Evolutionary conservation across 805 yeast species (phyloP).

Genomic region (Clavispora santaluciae): DNA sequence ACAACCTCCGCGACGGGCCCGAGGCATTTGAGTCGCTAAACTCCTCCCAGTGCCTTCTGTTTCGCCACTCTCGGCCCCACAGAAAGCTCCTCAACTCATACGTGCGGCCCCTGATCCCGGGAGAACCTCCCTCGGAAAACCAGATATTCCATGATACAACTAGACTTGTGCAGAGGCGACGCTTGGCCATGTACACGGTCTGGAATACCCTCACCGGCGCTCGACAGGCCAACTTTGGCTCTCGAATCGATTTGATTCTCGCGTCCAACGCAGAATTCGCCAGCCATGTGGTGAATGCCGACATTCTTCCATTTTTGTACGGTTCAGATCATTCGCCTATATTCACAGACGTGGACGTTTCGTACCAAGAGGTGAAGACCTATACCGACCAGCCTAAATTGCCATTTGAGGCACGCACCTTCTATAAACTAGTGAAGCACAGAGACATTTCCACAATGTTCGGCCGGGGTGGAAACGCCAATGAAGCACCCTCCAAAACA

Average conservation of each 20-base stretch:
- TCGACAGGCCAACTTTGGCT: slow-evolving; percentile 80
- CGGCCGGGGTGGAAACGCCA: no score
- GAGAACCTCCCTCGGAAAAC: slow-evolving; percentile 1
- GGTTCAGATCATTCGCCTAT: slow-evolving; percentile 98
- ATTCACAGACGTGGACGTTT: slow-evolving; percentile 54
- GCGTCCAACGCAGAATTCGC: slow-evolving; percentile 36
- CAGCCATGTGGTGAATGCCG: slow-evolving; percentile 31
- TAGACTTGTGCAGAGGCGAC: slow-evolving; percentile 51
- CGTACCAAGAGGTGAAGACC: slow-evolving; percentile 2
- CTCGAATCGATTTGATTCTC: slow-evolving; percentile 78
- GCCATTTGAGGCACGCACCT: slow-evolving; percentile 19
- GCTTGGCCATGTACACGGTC: slow-evolving; percentile 73
- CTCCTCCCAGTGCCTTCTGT: slow-evolving; percentile 28
- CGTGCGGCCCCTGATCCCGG: slow-evolving; percentile 18
- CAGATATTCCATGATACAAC: slow-evolving; percentile 53
- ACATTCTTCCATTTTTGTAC: slow-evolving; percentile 62
- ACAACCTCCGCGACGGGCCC: slow-evolving; percentile 15
- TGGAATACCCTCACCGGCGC: slow-evolving; percentile 83
- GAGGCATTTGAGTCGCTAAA: slow-evolving; percentile 22
- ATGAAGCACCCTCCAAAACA: no score
- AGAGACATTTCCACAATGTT: slow-evolving; percentile 33
- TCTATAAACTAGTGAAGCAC: slow-evolving; percentile 19
- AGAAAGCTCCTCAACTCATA: slow-evolving; percentile 27
- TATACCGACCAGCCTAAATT: slow-evolving; percentile 6
- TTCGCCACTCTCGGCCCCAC: slow-evolving; percentile 28